phyloP scores from a whole-genome alignment of 1,284 basidiomycete genomes.

The Puccinia hordei region DNA sequence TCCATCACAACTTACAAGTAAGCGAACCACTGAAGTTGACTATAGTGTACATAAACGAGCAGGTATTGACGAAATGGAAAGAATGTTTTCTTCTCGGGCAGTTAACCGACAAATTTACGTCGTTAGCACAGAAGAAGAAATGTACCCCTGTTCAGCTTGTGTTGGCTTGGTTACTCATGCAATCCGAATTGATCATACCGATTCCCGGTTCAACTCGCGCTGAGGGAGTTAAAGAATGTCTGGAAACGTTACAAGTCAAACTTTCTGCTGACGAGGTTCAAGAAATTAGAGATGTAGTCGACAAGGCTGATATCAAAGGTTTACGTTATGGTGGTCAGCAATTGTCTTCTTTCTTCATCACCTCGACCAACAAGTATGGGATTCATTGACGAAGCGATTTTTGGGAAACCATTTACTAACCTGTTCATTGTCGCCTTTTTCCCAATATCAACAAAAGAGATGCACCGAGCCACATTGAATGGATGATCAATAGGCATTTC shows the following conservation, averaged over 20 bases:
- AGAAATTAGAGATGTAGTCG: slow-evolving; percentile 2
- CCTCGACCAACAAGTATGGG: neutral
- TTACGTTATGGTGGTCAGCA: slow-evolving; percentile 31
- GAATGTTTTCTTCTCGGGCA: slow-evolving; percentile 19
- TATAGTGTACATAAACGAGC: neutral
- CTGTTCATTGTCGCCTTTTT: neutral
- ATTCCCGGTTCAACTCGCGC: slow-evolving; percentile 59
- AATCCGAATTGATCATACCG: slow-evolving; percentile 59
- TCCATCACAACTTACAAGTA: slow-evolving; percentile 59
- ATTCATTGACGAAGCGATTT: neutral
- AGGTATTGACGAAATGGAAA: neutral
- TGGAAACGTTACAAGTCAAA: slow-evolving; percentile 10
- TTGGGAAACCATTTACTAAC: neutral
- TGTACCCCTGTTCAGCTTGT: slow-evolving; percentile 60
- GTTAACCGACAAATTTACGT: slow-evolving; percentile 30
- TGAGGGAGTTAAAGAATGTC: slow-evolving; percentile 41
- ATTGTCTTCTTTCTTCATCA: neutral
- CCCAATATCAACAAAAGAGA: neutral
- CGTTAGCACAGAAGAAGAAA: slow-evolving; percentile 58
- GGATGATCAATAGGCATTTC: neutral
- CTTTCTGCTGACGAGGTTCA: slow-evolving; percentile 21
- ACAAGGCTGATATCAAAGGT: slow-evolving; percentile 36
- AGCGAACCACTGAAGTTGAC: slow-evolving; percentile 29
- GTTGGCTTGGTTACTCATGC: slow-evolving; percentile 62
- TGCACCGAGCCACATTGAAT: neutral